Base-by-base conservation (phyloP, 169 alveolate species). In the Eimeria maxima region DNA sequence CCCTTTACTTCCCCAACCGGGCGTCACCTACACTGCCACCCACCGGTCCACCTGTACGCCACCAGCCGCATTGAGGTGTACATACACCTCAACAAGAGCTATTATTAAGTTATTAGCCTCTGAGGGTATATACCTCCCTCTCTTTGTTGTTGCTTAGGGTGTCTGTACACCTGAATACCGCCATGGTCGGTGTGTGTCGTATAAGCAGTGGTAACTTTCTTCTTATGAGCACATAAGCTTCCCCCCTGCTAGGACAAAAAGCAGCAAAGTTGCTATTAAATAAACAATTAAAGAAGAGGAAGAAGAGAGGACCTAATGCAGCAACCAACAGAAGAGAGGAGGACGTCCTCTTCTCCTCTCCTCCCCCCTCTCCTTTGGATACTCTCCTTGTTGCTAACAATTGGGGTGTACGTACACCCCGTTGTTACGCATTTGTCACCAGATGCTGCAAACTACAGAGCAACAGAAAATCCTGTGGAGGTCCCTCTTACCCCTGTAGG, bases 401-500 rank as follows among this genome's bases (percentile, higher is more conserved):
- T 63, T 63, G 6, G 29, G 29, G 10, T 63, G 74, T 63, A 63
- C 74, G 74, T 63, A 63, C 74, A 63, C 74, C 74, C 74, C 74
- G 18, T 63, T 10, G 63, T 24, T 38, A 63, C 88, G 2, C 65
- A 78, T 18, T 63, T 78, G 7, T 38, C 63, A 10, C 38, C 53
- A 10, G 63, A 78, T 27, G 88, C 88, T 4, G 88, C 88, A 44
- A 57, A 29, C 33, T 78, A 78, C 63, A 38, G 88, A 57, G 57
- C 22, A 16, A 24, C 27, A 29, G 65, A 38, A 20, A 63, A 18
- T 6, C 88, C 88, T 14, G 33, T 44, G 57, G 88, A 78, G 63
- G 57, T 78, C 65, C 65, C 88, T 13, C 63, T 78, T 57, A 78
- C 4, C 3, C 88, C 88, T 7, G 63, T 78, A 3, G 88, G 88